Conservation (phyloP, 306 rosid genomes). For the Amphicarpaea edgeworthii region DNA sequence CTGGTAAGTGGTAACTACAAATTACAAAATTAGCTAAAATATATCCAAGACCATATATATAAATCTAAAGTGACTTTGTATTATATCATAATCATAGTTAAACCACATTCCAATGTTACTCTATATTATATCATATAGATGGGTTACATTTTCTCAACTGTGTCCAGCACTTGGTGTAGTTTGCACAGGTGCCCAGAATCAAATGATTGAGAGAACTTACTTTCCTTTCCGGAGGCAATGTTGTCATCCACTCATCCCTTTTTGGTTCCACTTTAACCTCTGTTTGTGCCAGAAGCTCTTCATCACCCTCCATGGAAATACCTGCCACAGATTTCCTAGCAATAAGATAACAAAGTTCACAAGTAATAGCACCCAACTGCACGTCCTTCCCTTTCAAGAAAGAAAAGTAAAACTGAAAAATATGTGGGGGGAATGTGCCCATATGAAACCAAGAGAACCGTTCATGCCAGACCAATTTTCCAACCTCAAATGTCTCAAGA, state of each 20-base stretch:
- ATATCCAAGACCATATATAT: constrained; percentile 5
- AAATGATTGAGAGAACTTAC: constrained; percentile 55
- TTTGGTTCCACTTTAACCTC: constrained; percentile 76
- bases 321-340: constrained; percentile 56
- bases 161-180: neutral
- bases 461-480: constrained; percentile 15
- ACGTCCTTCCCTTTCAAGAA: neutral
- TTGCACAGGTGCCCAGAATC: constrained; percentile 1
- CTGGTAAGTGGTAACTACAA: neutral
- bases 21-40: constrained; percentile 13
- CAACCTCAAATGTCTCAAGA: neutral
- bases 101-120: constrained; percentile 9
- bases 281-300: constrained; percentile 77
- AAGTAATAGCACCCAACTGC: constrained; percentile 37
- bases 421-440: neutral
- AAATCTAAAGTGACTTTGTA: constrained; percentile 21
- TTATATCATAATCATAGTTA: neutral
- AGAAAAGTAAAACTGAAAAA: neutral
- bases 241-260: constrained; percentile 99
- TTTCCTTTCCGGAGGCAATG: constrained; percentile 85
- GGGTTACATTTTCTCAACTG: neutral
- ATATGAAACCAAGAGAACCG: constrained; percentile 3
- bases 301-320: constrained; percentile 99
- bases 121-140: neutral
- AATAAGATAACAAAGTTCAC: constrained; percentile 42